These are phyloP conservation scores for Jacaranda copaia DNA, from an alignment of 257 asterid species.

Conservation along the genomic window DNA sequence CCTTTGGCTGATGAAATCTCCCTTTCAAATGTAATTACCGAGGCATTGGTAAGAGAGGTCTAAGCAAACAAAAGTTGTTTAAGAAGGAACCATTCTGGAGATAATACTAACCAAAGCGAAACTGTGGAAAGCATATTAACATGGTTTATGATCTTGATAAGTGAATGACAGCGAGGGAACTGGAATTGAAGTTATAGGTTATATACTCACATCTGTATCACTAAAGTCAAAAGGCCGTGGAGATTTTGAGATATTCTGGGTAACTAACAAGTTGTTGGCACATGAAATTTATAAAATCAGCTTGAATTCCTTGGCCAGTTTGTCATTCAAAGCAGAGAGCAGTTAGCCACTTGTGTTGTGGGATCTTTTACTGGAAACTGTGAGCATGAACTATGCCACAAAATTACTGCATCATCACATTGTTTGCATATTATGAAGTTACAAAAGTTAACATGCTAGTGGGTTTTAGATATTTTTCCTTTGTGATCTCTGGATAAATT, in stretches of 20 bases:
- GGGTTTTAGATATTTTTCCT: background rate
- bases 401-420: background rate
- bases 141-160: background rate
- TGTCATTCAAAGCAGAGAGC: background rate
- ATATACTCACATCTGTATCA: background rate
- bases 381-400: background rate
- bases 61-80: background rate
- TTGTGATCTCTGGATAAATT: background rate
- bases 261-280: background rate
- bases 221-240: slow-evolving; percentile 4
- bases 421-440: background rate
- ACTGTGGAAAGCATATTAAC: background rate
- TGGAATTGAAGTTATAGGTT: background rate
- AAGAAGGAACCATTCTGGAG: background rate
- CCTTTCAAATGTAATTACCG: background rate
- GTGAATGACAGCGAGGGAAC: slow-evolving; percentile 11
- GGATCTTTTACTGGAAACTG: background rate
- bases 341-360: background rate
- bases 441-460: background rate
- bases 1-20: background rate
- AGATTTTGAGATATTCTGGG: background rate
- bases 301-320: background rate
- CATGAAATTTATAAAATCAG: background rate
- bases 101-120: background rate
- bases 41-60: background rate